Evolutionary conservation across 768 basidiomycete species (phyloP).

Genomic region (Amanita rimosa): DNA sequence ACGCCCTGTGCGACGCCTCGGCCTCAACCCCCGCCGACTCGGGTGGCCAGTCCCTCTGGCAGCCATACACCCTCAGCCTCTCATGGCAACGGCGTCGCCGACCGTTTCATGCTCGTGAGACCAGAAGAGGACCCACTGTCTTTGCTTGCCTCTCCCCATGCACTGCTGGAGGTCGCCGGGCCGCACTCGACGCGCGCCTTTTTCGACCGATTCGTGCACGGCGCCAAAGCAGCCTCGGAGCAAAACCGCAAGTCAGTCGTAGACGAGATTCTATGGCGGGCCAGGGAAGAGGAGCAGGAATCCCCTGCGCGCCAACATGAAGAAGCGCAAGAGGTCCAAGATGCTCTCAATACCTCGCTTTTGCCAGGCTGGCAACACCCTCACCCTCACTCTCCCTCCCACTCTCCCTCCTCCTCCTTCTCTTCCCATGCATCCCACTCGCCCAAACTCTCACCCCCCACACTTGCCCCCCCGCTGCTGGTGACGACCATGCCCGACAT

Average conservation of each 20-base stretch:
- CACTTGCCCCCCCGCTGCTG: conserved; percentile 24
- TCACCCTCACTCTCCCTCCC: conserved; percentile 8
- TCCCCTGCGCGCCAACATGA: not conserved
- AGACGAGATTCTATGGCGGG: conserved; percentile 12
- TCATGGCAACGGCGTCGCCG: no score
- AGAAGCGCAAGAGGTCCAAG: not conserved
- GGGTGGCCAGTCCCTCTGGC: not conserved
- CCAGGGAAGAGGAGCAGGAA: conserved; percentile 8
- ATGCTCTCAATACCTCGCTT: no score
- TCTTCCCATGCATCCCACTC: conserved; percentile 19
- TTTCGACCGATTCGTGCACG: conserved; percentile 49
- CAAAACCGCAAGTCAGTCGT: conserved; percentile 41
- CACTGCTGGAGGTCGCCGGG: no score
- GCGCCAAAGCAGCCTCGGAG: conserved; percentile 43
- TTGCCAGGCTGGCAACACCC: not conserved
- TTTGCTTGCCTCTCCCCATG: not conserved
- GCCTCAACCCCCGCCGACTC: not conserved
- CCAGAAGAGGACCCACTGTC: not conserved
- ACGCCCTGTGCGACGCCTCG: conserved; percentile 26
- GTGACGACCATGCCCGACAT: conserved; percentile 6
- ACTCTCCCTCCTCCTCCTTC: conserved; percentile 20
- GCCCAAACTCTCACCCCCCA: conserved; percentile 20
- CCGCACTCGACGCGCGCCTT: conserved; percentile 28
- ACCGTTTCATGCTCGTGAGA: not conserved
- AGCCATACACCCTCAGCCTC: no score